Percentiles rank a stretch among this genome's conserved stretches.
Conservation (phyloP, 192 early-diverging fungal genomes). For the Geosiphon pyriformis region DNA sequence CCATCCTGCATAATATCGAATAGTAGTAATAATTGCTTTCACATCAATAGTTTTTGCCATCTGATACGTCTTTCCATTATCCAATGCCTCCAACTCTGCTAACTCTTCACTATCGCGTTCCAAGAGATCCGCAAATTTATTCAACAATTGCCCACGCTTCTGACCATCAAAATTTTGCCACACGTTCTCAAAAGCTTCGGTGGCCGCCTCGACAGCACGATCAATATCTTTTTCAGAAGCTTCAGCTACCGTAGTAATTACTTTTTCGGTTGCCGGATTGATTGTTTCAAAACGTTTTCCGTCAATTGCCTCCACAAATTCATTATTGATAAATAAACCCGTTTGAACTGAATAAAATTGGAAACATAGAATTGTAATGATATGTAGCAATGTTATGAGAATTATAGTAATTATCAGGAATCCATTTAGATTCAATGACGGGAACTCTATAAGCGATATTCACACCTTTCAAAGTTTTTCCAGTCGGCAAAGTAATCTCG, state of each 20-base stretch:
- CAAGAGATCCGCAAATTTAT: constrained; percentile 54
- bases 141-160: constrained; percentile 48
- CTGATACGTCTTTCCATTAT: constrained; percentile 71
- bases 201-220: constrained; percentile 61
- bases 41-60: constrained; percentile 59
- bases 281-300: constrained; percentile 48
- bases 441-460: too few relatives aligned
- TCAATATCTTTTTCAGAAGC: constrained; percentile 36
- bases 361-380: too few relatives aligned
- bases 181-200: constrained; percentile 37
- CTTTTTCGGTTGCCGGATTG: constrained; percentile 57
- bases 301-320: constrained; percentile 44
- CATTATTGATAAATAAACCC: constrained; percentile 66
- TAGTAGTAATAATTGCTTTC: constrained; percentile 49
- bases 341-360: constrained; percentile 41
- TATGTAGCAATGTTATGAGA: too few relatives aligned
- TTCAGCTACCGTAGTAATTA: constrained; percentile 40
- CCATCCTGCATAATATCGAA: constrained; percentile 73
- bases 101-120: constrained; percentile 44
- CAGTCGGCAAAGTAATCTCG: too few relatives aligned
- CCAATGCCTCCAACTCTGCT: constrained; percentile 58
- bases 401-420: too few relatives aligned
- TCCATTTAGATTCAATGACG: too few relatives aligned
- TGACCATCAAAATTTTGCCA: constrained; percentile 48
- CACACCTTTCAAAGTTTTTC: too few relatives aligned